These are phyloP conservation scores for Penicillium ochrochloron DNA, from an alignment of 495 filamentous ascomycete genomes.

Conservation along the genomic window DNA sequence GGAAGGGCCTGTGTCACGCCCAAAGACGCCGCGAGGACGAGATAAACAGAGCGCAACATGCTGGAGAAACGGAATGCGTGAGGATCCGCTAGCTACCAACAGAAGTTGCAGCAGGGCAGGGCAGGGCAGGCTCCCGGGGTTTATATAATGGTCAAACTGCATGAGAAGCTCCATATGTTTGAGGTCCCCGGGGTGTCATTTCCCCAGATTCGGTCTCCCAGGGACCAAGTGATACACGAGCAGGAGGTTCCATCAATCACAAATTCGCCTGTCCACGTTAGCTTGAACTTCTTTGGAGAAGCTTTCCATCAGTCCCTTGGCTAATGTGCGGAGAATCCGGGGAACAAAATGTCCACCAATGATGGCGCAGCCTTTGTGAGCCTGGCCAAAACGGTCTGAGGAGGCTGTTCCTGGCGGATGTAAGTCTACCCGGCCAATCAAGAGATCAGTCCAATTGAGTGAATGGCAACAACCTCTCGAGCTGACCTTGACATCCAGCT, in stretches of 20 bases:
- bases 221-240: not conserved
- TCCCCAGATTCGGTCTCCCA: not conserved
- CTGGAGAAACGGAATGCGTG: not conserved
- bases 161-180: not conserved
- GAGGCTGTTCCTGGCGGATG: not conserved
- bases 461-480: not conserved
- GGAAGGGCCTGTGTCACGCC: not conserved
- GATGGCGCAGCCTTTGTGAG: not conserved
- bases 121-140: not conserved
- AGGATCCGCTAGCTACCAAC: not conserved
- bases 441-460: not conserved
- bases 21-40: not conserved
- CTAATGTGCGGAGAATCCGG: not conserved
- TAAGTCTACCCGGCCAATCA: not conserved
- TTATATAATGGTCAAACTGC: not conserved
- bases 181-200: not conserved
- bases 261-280: not conserved
- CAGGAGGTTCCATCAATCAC: not conserved
- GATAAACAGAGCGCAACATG: not conserved
- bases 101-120: no score
- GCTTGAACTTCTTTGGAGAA: not conserved
- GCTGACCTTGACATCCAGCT: not conserved
- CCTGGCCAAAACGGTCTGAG: not conserved
- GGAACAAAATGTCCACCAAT: slow-evolving; percentile 1
- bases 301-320: not conserved